Evolutionary conservation across 2,329 filamentous ascomycete species (phyloP).

Genomic region (Epichloe aotearoae): DNA sequence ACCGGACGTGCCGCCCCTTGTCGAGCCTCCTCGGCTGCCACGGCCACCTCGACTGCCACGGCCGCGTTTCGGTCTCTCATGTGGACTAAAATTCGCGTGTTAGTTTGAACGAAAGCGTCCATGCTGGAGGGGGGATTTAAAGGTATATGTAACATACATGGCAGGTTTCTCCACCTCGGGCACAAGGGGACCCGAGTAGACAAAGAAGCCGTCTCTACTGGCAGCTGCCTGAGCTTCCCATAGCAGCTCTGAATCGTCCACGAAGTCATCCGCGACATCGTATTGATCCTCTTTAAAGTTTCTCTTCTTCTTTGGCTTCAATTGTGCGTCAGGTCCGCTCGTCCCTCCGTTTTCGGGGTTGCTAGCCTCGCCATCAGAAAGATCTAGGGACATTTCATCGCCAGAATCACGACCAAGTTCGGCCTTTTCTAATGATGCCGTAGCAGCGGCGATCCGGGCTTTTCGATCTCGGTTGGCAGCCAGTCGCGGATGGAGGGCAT

Average conservation of each 20-base stretch:
- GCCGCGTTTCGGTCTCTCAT: slow-evolving; percentile 59
- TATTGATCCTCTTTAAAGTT: slow-evolving; percentile 74
- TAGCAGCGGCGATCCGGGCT: slow-evolving; percentile 74
- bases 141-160: slow-evolving; percentile 18
- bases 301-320: slow-evolving; percentile 64
- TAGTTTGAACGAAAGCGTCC: background rate
- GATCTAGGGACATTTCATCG: slow-evolving; percentile 76
- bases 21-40: slow-evolving; percentile 49
- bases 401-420: slow-evolving; percentile 55
- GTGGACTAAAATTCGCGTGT: slow-evolving; percentile 36
- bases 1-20: slow-evolving; percentile 36
- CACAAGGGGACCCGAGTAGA: slow-evolving; percentile 86
- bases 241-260: slow-evolving; percentile 85
- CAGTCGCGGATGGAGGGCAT: slow-evolving; percentile 79
- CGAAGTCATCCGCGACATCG: slow-evolving; percentile 70
- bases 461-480: slow-evolving; percentile 81
- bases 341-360: slow-evolving; percentile 70
- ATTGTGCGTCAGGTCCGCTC: slow-evolving; percentile 47
- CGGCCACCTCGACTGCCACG: slow-evolving; percentile 38
- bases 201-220: slow-evolving; percentile 93
- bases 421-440: slow-evolving; percentile 69
- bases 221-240: slow-evolving; percentile 95
- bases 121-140: background rate
- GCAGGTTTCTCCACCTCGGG: slow-evolving; percentile 69
- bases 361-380: slow-evolving; percentile 62